These are phyloP conservation scores for Schizosaccharomyces versatilis DNA, from an alignment of 1,139 yeast genomes.

Conservation along the genomic window DNA sequence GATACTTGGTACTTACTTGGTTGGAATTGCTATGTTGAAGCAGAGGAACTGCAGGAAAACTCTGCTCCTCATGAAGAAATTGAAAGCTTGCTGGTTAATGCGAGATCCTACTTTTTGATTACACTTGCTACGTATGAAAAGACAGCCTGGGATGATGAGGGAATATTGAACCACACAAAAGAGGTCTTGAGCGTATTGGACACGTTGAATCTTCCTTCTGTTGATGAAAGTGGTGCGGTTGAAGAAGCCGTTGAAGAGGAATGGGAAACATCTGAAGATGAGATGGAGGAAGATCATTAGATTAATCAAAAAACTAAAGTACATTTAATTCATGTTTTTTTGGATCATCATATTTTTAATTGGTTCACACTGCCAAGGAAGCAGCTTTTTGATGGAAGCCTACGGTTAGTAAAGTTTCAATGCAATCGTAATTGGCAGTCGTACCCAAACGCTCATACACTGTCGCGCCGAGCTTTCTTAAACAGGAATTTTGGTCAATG, in stretches of 20 bases:
- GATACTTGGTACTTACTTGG: constrained; percentile 11
- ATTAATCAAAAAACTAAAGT: not conserved
- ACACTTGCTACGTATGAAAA: constrained; percentile 6
- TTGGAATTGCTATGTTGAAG: constrained; percentile 8
- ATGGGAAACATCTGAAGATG: not conserved
- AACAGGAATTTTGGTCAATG: not conserved
- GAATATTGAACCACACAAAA: constrained; percentile 9
- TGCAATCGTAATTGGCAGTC: too few species aligned
- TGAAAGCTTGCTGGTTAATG: constrained; percentile 8
- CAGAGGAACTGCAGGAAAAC: constrained; percentile 3
- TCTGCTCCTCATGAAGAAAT: constrained; percentile 3
- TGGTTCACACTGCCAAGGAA: not conserved
- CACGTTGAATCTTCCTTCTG: constrained; percentile 6
- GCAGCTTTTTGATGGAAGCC: not conserved
- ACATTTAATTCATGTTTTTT: not conserved
- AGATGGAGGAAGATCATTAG: not conserved
- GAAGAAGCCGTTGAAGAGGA: not conserved
- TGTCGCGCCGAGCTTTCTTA: not conserved
- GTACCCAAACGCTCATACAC: not conserved
- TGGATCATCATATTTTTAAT: not conserved
- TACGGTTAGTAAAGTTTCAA: not conserved
- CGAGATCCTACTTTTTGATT: constrained; percentile 7
- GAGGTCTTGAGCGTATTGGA: constrained; percentile 7
- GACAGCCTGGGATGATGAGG: constrained; percentile 8
- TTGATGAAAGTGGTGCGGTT: not conserved